Evolutionary conservation across 192 early-diverging fungal species (phyloP).

Genomic region (Fimicolochytrium jonesii): DNA sequence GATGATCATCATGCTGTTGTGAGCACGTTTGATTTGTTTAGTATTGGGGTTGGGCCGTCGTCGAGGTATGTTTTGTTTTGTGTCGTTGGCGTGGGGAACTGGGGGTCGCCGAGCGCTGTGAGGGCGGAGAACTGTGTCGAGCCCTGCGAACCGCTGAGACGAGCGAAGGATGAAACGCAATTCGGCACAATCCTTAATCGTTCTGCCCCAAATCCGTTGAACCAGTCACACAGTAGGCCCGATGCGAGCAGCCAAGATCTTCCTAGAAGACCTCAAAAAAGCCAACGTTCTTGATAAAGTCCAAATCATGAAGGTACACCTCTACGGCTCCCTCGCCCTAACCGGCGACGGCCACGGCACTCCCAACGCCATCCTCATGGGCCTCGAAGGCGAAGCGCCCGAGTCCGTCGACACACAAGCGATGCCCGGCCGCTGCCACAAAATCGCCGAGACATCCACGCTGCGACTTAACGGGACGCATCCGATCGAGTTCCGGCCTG

Average conservation of each 20-base stretch:
- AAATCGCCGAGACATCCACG: constrained; percentile 69
- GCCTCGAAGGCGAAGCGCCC: constrained; percentile 80
- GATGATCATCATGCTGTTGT: constrained; percentile 74
- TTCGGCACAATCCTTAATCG: too few relatives aligned
- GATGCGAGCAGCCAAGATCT: constrained; percentile 94
- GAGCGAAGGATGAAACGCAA: too few relatives aligned
- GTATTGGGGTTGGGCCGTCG: constrained; percentile 93
- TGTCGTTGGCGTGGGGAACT: too few relatives aligned
- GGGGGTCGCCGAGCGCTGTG: too few relatives aligned
- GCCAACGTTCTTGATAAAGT: constrained; percentile 32
- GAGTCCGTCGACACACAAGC: constrained; percentile 72
- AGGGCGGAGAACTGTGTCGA: too few relatives aligned
- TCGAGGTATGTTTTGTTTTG: too few relatives aligned
- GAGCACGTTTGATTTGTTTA: constrained; percentile 91
- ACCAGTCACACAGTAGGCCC: constrained; percentile 87
- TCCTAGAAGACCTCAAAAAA: constrained; percentile 77
- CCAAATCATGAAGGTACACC: constrained; percentile 66
- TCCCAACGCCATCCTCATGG: constrained; percentile 58
- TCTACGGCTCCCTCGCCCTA: constrained; percentile 90
- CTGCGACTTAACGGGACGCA: constrained; percentile 70
- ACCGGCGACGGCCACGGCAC: constrained; percentile 97
- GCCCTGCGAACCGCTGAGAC: too few relatives aligned
- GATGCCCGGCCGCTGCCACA: constrained; percentile 68
- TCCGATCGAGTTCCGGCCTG: constrained; percentile 77
- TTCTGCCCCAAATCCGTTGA: too few relatives aligned